These are phyloP conservation scores for Diaporthe citri DNA, from an alignment of 2,329 filamentous ascomycete species.

Conservation along the genomic window DNA sequence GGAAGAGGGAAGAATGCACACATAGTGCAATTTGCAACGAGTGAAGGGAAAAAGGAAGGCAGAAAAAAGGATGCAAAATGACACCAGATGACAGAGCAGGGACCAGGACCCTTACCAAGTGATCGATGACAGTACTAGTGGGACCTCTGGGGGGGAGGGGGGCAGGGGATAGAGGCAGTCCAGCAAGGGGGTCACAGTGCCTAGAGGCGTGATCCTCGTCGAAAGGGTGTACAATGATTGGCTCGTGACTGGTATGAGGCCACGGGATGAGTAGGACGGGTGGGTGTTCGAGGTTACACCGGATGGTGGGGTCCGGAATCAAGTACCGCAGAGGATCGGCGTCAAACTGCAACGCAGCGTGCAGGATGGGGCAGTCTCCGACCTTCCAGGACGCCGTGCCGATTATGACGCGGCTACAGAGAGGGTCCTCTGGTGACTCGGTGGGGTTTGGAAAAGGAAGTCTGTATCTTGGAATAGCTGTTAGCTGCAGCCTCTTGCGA, in stretches of 20 bases:
- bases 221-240: conserved; percentile 42
- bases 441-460: conserved; percentile 17
- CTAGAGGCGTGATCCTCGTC: conserved; percentile 27
- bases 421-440: conserved; percentile 11
- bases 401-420: conserved; percentile 2
- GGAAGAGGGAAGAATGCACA: conserved; percentile 12
- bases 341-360: conserved; percentile 14
- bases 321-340: conserved; percentile 33
- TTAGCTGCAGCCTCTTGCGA: conserved; percentile 36
- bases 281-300: conserved; percentile 38
- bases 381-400: conserved; percentile 3
- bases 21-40: conserved; percentile 22
- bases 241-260: conserved; percentile 37
- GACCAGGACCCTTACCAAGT: conserved; percentile 38
- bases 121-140: conserved; percentile 32
- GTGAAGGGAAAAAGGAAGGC: conserved; percentile 9
- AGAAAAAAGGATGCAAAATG: conserved; percentile 35
- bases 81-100: conserved; percentile 37
- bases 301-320: conserved; percentile 28
- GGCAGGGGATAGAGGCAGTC: conserved; percentile 1
- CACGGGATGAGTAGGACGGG: conserved; percentile 40
- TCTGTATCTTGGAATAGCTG: conserved; percentile 30
- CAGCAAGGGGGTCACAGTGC: conserved; percentile 35
- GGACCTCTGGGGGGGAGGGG: conserved; percentile 6
- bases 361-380: conserved; percentile 3